Evolutionary conservation across 306 rosid species (phyloP).

Genomic region (Begonia loranthoides): DNA sequence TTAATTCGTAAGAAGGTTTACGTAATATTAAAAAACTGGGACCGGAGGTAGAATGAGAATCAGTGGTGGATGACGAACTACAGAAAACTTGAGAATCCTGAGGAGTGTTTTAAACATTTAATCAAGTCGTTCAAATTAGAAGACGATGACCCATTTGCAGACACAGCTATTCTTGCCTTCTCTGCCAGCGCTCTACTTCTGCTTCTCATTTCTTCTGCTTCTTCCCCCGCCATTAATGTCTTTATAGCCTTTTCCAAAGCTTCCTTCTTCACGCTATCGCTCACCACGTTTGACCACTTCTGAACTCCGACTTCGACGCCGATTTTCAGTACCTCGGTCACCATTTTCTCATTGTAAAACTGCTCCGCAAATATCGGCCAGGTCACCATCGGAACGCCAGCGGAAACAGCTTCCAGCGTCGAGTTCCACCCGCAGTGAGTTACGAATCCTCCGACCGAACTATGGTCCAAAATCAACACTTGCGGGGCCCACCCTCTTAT

Average conservation of each 20-base stretch:
- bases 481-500: conserved; percentile 32
- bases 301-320: conserved; percentile 22
- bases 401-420: conserved; percentile 7
- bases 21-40: no score
- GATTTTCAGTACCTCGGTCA: conserved; percentile 7
- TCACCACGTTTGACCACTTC: conserved; percentile 10
- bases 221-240: conserved; percentile 18
- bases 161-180: conserved; percentile 14
- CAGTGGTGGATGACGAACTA: no score
- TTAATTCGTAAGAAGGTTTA: no score
- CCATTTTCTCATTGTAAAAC: conserved; percentile 27
- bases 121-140: conserved; percentile 7
- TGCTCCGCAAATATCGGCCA: conserved; percentile 20
- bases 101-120: not conserved
- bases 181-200: conserved; percentile 14
- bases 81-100: no score
- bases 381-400: conserved; percentile 15
- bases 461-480: conserved; percentile 14
- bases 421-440: conserved; percentile 33
- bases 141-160: conserved; percentile 18
- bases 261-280: conserved; percentile 13
- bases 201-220: conserved; percentile 19
- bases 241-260: conserved; percentile 18
- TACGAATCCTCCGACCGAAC: conserved; percentile 23
- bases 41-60: no score